Base-by-base conservation (phyloP, 352 stramenopile species). In the Globisporangium emineosum region DNA sequence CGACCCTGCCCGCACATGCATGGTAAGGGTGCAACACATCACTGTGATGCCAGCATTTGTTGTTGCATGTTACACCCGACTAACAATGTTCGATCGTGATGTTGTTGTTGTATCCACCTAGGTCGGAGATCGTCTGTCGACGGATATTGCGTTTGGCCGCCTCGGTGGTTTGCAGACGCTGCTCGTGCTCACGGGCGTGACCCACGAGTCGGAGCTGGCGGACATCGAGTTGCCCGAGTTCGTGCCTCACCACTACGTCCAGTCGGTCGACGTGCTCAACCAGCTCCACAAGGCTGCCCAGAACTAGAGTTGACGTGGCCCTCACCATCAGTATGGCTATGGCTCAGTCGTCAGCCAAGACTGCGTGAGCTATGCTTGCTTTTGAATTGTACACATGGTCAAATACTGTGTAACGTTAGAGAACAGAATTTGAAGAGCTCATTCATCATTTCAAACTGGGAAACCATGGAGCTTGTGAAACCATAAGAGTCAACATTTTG, bases 131-230 rank as follows among this genome's bases (percentile, higher is more conserved):
- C 80, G 82, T 27, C 66, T 94, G 37, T 88, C 81, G 30, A 94
- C 86, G 1, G 86, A 94, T 71, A 94, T 94, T 69, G 81, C 90
- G 68, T 94, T 94, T 33, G 86, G 86, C 53, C 81, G 81, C 30
- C 75, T 78, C 17, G 86, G 86, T 35, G 83, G 84, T 3, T 52
- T 93, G 50, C 70, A 85, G 47, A 94, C 86, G 42, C 69, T 94
- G 62, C 72, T 94, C 6, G 86, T 94, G 58, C 75, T 94, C 54
- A 86, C 76, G 17, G 83, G 86, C 21, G 78, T 91, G 60, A 93
- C 86, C 30, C 69, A 75, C 30, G 78, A 86, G 52, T 66, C 73
- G 37, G 79, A 94, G 53, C 71, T 92, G 19, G 50, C 68, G 13
- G 67, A 56, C 67, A 89, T 91, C 54, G 66, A 75, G 19, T 74